These are phyloP conservation scores for Penicillium robsamsonii DNA, from an alignment of 495 filamentous ascomycete species.

Conservation along the genomic window DNA sequence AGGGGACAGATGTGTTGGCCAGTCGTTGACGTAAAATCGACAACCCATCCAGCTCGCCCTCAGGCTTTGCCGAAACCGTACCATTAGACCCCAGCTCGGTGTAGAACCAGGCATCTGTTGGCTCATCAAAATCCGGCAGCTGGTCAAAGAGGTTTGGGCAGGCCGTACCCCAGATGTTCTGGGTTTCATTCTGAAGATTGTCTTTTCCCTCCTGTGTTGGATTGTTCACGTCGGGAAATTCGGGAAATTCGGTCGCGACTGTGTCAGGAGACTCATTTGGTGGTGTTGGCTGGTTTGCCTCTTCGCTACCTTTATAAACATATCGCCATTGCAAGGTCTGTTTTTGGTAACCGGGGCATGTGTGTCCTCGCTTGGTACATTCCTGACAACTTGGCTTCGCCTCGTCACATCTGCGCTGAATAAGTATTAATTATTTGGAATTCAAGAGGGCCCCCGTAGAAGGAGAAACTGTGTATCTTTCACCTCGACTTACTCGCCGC, in stretches of 20 bases:
- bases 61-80: constrained; percentile 4
- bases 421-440: constrained; percentile 7
- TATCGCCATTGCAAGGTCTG: constrained; percentile 27
- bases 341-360: constrained; percentile 26
- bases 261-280: background rate
- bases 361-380: constrained; percentile 20
- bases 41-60: constrained; percentile 16
- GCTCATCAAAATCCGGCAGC: constrained; percentile 14
- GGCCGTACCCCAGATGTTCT: constrained; percentile 16
- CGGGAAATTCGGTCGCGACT: background rate
- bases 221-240: background rate
- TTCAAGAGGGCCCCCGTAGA: background rate
- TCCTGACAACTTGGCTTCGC: constrained; percentile 28
- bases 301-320: constrained; percentile 22
- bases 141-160: constrained; percentile 19
- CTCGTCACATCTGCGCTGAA: constrained; percentile 28
- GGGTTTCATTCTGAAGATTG: constrained; percentile 2
- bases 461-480: constrained; percentile 9
- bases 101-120: constrained; percentile 11
- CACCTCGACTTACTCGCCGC: constrained; percentile 27
- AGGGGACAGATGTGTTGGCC: constrained; percentile 21
- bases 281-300: background rate
- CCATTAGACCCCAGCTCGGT: background rate
- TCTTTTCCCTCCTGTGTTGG: background rate
- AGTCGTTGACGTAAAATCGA: constrained; percentile 22